These are phyloP conservation scores for Purshia tridentata DNA, from an alignment of 306 rosid genomes.

Conservation along the genomic window DNA sequence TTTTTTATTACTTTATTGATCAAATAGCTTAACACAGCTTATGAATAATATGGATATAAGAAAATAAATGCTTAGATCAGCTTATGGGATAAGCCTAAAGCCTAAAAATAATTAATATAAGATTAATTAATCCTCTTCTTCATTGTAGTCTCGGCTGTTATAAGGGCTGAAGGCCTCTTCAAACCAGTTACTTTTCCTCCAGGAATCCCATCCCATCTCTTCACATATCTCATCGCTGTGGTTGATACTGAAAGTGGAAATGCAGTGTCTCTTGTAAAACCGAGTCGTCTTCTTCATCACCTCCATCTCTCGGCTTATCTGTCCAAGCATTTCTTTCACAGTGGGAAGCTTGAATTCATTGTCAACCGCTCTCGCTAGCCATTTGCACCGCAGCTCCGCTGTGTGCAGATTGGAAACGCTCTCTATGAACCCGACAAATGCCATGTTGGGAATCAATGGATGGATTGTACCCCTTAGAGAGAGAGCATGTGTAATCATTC, in stretches of 20 bases:
- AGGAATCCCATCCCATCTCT: slow-evolving; percentile 49
- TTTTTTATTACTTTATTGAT: slow-evolving; percentile 6
- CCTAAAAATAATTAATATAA: too few relatives aligned
- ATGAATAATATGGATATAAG: not conserved
- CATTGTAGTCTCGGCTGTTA: slow-evolving; percentile 49
- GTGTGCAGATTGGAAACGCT: slow-evolving; percentile 63
- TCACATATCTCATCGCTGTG: slow-evolving; percentile 60
- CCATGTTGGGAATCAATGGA: slow-evolving; percentile 64
- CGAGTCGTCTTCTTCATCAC: slow-evolving; percentile 56
- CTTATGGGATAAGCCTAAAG: not conserved
- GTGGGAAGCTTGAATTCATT: slow-evolving; percentile 57
- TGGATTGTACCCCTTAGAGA: slow-evolving; percentile 55
- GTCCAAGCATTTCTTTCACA: slow-evolving; percentile 43
- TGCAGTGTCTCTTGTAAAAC: slow-evolving; percentile 58
- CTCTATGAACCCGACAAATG: slow-evolving; percentile 58
- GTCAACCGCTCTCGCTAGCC: slow-evolving; percentile 49
- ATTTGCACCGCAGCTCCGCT: slow-evolving; percentile 55
- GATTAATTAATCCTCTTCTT: not conserved
- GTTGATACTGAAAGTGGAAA: slow-evolving; percentile 69
- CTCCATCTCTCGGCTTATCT: slow-evolving; percentile 31
- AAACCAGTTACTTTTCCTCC: slow-evolving; percentile 58
- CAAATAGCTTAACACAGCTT: slow-evolving; percentile 1
- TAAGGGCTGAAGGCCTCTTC: slow-evolving; percentile 60
- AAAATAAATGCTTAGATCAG: not conserved
- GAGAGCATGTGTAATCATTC: not conserved